Conservation (phyloP, 179 eudicot genomes). For the Silene coronaria region DNA sequence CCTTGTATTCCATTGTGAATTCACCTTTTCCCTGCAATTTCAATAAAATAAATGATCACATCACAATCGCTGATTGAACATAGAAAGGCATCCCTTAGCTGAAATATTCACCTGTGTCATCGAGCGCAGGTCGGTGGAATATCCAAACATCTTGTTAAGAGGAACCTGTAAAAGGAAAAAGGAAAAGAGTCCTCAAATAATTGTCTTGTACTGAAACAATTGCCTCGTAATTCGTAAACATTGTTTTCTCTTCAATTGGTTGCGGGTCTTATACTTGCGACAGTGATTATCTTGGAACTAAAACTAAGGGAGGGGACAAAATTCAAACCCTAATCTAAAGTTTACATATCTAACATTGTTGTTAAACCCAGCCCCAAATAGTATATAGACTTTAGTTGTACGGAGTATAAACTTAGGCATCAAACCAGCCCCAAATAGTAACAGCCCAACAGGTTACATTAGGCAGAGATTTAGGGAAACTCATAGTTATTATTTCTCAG, state of each 20-base stretch:
- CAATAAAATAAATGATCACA: neutral
- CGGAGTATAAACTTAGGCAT: too few species aligned
- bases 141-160: constrained; percentile 95
- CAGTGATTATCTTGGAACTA: too few species aligned
- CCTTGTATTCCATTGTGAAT: constrained; percentile 96
- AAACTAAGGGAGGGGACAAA: too few species aligned
- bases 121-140: constrained; percentile 87
- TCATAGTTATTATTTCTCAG: neutral
- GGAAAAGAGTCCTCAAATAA: neutral
- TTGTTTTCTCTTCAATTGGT: neutral
- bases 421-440: too few species aligned
- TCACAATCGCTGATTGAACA: neutral
- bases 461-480: neutral
- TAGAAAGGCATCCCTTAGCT: neutral
- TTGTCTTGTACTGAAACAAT: neutral
- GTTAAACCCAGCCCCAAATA: too few species aligned
- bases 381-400: too few species aligned
- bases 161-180: constrained; percentile 63
- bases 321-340: too few species aligned
- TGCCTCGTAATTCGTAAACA: neutral
- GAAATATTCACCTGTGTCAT: constrained; percentile 76
- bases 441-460: neutral
- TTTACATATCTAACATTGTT: too few species aligned
- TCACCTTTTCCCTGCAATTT: constrained; percentile 83
- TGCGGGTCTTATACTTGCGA: neutral